Percentiles rank a stretch among this genome's conserved stretches.
Conservation (phyloP, 2,329 filamentous ascomycete genomes). For the Fusarium mundagurra region DNA sequence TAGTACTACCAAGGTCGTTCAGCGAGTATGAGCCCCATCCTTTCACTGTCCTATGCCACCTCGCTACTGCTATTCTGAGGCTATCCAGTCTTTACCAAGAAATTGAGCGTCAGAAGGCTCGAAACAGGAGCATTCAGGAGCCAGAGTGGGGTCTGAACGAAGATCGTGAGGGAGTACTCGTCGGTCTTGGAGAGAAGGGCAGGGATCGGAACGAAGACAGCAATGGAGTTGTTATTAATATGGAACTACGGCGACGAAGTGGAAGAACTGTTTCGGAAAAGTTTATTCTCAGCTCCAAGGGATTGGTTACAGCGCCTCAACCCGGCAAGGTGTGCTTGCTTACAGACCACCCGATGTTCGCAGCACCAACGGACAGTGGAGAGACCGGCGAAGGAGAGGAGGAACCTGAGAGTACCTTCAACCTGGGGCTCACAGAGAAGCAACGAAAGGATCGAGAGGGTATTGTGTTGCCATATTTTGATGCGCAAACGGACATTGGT, state of each 20-base stretch:
- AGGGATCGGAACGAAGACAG: conserved; percentile 51
- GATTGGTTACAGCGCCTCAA: conserved; percentile 9
- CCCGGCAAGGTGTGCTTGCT: conserved; percentile 66
- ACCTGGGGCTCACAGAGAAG: conserved; percentile 87
- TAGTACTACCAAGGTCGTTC: conserved; percentile 54
- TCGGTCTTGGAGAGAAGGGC: conserved; percentile 68
- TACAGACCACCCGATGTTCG: conserved; percentile 80
- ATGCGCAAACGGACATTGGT: conserved; percentile 85
- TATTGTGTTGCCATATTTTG: conserved; percentile 94
- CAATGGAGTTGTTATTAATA: conserved; percentile 75
- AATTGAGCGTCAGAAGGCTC: conserved; percentile 77
- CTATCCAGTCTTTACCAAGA: conserved; percentile 79
- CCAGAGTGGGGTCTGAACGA: conserved; percentile 84
- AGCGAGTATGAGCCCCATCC: conserved; percentile 73
- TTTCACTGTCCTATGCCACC: conserved; percentile 78
- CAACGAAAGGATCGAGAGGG: conserved; percentile 87
- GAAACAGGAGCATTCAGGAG: conserved; percentile 76
- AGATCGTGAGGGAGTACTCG: conserved; percentile 79
- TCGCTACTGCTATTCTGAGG: conserved; percentile 87
- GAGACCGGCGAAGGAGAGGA: conserved; percentile 57
- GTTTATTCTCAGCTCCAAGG: conserved; percentile 60
- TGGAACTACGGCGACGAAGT: conserved; percentile 87
- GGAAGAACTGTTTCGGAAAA: conserved; percentile 79
- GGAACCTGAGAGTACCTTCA: conserved; percentile 80
- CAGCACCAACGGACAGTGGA: conserved; percentile 50